Base-by-base conservation (phyloP, 169 alveolate species). In the Babesia gibsoni region DNA sequence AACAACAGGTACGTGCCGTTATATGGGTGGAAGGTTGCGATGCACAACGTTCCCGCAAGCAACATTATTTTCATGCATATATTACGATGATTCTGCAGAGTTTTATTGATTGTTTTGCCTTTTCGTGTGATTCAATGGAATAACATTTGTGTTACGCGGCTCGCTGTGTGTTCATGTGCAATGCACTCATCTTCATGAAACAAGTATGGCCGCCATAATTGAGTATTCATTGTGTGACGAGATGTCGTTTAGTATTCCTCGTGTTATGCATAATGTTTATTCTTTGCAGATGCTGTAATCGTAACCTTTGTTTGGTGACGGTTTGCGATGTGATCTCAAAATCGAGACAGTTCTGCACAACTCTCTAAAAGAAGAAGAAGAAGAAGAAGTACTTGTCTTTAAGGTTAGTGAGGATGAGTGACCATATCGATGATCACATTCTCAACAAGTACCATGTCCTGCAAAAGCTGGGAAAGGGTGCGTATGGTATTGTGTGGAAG, bases 401-500 rank as follows among this genome's bases (percentile, higher is more conserved):
- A 54, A 23, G 2, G 18, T 57, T 68, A 7, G 30, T 39, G 54
- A 70, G 41, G 52, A 70, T 79, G 83, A 79, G 73, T 46, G 83
- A 79, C 52, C 83, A 67, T 43, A 79, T 95, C 37, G 98, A 95
- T 68, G 95, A 94, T 14, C 96, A 94, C 69, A 92, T 95, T 27
- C 91, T 95, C 54, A 90, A 91, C 61, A 90, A 90, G 84, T 95
- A 91, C 74, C 95, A 95, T 66, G 68, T 94, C 23, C 68, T 94
- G 25, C 89, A 92, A 53, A 91, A 90, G 57, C 84, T 94, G 66
- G 99, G 99, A 8, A 94, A 95, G 80, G 99, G 99, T 10, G 99
- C 99, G 5, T 98, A 97, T 84, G 99, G 99, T 14, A 94, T 98
- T 30, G 99, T 98, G 3, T 98, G 99, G 98, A 98, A 98, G 89